These are phyloP conservation scores for Neoascochyta sp. DNA, from an alignment of 2,329 filamentous ascomycete species.

Conservation along the genomic window DNA sequence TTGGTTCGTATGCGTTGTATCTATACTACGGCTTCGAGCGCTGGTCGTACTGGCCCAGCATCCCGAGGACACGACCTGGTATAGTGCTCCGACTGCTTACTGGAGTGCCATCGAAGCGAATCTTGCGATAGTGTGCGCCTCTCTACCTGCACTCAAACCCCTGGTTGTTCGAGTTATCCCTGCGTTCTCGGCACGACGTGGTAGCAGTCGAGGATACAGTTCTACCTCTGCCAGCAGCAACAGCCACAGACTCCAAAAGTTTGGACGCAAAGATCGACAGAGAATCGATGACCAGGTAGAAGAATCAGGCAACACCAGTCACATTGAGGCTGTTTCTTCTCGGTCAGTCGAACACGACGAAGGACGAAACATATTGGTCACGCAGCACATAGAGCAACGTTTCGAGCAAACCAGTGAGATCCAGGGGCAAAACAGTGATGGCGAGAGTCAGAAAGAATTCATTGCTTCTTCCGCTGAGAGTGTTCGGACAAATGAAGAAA, in stretches of 20 bases:
- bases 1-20: constrained; percentile 33
- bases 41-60: constrained; percentile 14
- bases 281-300: constrained; percentile 8
- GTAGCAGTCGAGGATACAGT: constrained; percentile 9
- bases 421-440: constrained; percentile 4
- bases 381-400: constrained; percentile 11
- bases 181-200: constrained; percentile 13
- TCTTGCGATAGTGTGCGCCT: constrained; percentile 33
- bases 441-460: constrained; percentile 12
- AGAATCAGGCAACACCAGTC: too few species aligned
- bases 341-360: too few species aligned
- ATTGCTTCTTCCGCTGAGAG: too few species aligned
- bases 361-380: constrained; percentile 13
- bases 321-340: too few species aligned
- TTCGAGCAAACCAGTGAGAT: constrained; percentile 5
- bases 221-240: constrained; percentile 4
- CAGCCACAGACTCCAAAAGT: constrained; percentile 3
- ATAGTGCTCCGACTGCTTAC: constrained; percentile 20
- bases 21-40: constrained; percentile 23
- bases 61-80: constrained; percentile 19
- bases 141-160: constrained; percentile 27
- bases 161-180: constrained; percentile 22
- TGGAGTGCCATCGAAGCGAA: constrained; percentile 34
- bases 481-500: too few species aligned
- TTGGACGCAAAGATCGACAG: constrained; percentile 3